Conservation (phyloP, 169 alveolate species). For the Plasmodium billcollinsi region DNA sequence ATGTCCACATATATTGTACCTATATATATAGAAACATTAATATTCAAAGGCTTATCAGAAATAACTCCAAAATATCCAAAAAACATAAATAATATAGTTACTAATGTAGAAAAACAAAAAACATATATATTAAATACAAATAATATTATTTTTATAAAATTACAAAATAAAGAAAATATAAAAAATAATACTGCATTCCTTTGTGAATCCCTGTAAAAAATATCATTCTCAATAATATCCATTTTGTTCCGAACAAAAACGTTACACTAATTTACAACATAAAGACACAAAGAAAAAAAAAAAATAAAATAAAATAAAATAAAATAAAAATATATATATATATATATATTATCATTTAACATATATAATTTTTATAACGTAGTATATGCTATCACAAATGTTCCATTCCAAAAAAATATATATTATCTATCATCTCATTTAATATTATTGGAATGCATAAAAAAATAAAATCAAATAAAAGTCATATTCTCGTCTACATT, state of each 20-base stretch:
- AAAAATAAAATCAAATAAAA: no score
- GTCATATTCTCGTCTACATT: no score
- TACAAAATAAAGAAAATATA: slow-evolving; percentile 35
- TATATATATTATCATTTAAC: neutral
- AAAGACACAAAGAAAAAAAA: slow-evolving; percentile 4
- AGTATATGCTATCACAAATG: no score
- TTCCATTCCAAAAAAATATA: no score
- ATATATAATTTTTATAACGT: no score
- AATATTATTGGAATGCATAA: no score
- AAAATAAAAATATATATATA: slow-evolving; percentile 7
- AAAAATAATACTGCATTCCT: slow-evolving; percentile 25
- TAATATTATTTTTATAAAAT: slow-evolving; percentile 37
- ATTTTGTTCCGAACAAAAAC: neutral
- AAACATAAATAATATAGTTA: slow-evolving; percentile 35
- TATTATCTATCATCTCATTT: no score
- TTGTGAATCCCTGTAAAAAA: slow-evolving; percentile 14
- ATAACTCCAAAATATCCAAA: slow-evolving; percentile 61
- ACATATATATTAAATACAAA: slow-evolving; percentile 25
- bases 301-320: slow-evolving; percentile 9
- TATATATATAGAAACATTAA: slow-evolving; percentile 19
- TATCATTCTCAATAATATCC: slow-evolving; percentile 23
- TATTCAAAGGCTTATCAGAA: slow-evolving; percentile 13
- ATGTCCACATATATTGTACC: slow-evolving; percentile 22
- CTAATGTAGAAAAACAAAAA: slow-evolving; percentile 4
- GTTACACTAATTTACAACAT: neutral